Percentiles rank a stretch among this genome's conserved stretches.
Evolutionary conservation across 345 rosid species (phyloP).

Genomic region (Trapa bicornis): DNA sequence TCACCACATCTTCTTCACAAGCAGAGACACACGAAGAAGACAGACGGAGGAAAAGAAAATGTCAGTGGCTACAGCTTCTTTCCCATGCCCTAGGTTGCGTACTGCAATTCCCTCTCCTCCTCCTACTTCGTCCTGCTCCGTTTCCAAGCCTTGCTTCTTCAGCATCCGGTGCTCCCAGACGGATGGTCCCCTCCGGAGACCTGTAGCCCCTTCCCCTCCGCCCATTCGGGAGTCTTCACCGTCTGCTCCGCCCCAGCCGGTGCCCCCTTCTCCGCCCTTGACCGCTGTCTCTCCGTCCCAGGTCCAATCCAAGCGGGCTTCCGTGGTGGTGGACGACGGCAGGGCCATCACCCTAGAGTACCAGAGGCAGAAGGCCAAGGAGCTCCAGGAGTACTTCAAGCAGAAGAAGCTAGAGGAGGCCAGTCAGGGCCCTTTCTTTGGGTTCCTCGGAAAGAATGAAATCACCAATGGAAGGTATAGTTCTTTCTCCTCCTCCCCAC

Average conservation of each 20-base stretch:
- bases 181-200: slow-evolving; percentile 86
- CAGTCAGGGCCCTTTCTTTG: slow-evolving; percentile 82
- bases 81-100: slow-evolving; percentile 47
- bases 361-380: slow-evolving; percentile 84
- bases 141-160: slow-evolving; percentile 33
- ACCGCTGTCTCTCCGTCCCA: slow-evolving; percentile 19
- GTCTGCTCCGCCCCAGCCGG: slow-evolving; percentile 16
- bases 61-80: slow-evolving; percentile 51
- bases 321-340: slow-evolving; percentile 21
- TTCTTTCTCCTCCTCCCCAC: neutral
- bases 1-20: neutral
- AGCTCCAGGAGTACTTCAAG: slow-evolving; percentile 80
- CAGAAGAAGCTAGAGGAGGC: slow-evolving; percentile 80
- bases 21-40: slow-evolving; percentile 1
- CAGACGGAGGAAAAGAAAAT: slow-evolving; percentile 6
- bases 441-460: slow-evolving; percentile 77
- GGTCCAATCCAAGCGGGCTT: slow-evolving; percentile 18
- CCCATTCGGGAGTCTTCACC: slow-evolving; percentile 15
- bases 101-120: slow-evolving; percentile 31
- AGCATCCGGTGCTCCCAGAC: slow-evolving; percentile 57
- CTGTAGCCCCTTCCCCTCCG: slow-evolving; percentile 61
- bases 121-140: slow-evolving; percentile 23
- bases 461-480: slow-evolving; percentile 80
- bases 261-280: slow-evolving; percentile 33
- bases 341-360: slow-evolving; percentile 54